Evolutionary conservation across 2,329 filamentous ascomycete species (phyloP).

Genomic region (Colletotrichum magnum): DNA sequence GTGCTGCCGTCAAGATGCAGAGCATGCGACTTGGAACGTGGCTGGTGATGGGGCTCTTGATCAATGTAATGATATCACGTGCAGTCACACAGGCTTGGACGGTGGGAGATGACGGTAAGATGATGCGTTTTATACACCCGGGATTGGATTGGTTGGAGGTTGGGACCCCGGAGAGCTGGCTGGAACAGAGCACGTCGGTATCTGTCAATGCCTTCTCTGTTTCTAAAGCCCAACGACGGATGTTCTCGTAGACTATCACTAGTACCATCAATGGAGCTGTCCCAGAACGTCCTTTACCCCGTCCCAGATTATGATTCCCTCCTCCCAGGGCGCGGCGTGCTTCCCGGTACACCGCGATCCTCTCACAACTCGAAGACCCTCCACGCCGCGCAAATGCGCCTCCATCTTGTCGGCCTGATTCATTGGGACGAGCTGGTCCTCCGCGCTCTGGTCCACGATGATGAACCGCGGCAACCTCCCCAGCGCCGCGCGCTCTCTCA

Average conservation of each 20-base stretch:
- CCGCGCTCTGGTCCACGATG: conserved; percentile 4
- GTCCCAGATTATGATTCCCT: conserved; percentile 9
- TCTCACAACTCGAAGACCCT: neutral
- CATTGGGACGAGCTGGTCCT: conserved; percentile 1
- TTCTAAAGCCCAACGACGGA: neutral
- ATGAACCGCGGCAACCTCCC: neutral
- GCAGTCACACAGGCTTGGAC: too few species aligned
- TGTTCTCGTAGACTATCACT: neutral
- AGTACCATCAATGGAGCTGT: neutral
- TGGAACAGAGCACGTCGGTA: too few species aligned
- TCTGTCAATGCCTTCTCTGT: too few species aligned
- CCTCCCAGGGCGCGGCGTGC: conserved; percentile 4
- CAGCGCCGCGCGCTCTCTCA: neutral
- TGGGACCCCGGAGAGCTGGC: too few species aligned
- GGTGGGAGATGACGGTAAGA: neutral
- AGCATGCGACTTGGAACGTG: neutral
- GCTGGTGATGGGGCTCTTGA: conserved; percentile 3
- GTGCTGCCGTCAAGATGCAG: neutral
- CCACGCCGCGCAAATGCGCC: neutral
- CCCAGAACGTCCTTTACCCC: conserved; percentile 1
- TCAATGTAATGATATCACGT: neutral
- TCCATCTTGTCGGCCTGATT: neutral
- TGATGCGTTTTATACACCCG: neutral
- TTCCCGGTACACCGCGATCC: neutral
- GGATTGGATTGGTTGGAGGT: too few species aligned